Evolutionary conservation across 2,329 filamentous ascomycete genomes (phyloP), one percentile per base, ranked within the genome.

Genomic region (Teratosphaeria epicoccoides): DNA sequence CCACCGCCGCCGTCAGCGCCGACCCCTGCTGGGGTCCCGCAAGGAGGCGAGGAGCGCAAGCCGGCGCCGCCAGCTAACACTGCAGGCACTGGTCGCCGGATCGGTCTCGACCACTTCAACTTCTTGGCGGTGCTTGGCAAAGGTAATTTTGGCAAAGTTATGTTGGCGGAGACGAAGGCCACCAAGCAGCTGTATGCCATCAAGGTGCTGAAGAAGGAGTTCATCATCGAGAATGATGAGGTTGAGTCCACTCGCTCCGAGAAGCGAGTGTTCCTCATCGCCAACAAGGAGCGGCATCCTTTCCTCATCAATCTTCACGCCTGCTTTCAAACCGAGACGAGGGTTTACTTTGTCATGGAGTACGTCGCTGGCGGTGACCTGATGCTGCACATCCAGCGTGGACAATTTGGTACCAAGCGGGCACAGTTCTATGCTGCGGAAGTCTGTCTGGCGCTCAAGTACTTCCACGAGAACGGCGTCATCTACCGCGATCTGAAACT

Each of bases 271-370:
- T 95, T 97, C 74, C 70, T 98, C 68, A 86, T 98, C 66, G 93
- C 93, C 28, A 98, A 98, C 74, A 89, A 95, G 68, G 93, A 97
- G 68, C 83, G 88, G 12, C 93, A 98, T 66, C 93, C 94, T 0
- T 98, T 98, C 80, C 72, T 98, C 60, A 84, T 94, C 47, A 98
- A 87, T 66, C 74, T 98, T 37, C 93, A 98, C 67, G 93, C 93
- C 50, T 98, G 93, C 74, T 98, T 98, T 80, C 93, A 98, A 73
- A 98, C 93, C 0, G 93, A 98, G 70, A 98, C 93, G 6, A 79
- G 93, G 61, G 90, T 98, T 22, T 98, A 98, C 74, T 98, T 98
- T 66, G 93, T 98, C 58, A 97, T 97, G 91, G 93, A 98, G 73
- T 98, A 98, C 68, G 88, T 98, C 57, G 95, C 89, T 66, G 93